Base-by-base conservation (phyloP, 1,139 yeast species). In the Geotrichum cucujoidarum region DNA sequence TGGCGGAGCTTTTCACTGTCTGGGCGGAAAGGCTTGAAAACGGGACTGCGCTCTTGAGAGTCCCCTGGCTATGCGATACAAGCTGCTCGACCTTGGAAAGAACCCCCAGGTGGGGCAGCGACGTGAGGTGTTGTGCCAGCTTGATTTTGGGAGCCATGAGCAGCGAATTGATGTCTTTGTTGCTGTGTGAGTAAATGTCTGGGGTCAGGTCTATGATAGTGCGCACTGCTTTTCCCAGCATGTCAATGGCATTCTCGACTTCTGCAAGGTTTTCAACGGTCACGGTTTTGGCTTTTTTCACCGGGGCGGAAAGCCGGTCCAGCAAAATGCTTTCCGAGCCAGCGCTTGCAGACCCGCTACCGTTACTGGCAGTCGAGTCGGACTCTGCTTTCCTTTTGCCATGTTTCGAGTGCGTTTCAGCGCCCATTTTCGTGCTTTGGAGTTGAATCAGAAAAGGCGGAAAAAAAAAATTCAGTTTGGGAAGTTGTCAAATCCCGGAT, bases 131-230 rank as follows among this genome's bases (percentile, higher is more conserved):
- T 16, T 47, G 49, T 1, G 49, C 49, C 17, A 47, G 40, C 34
- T 37, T 36, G 14, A 47, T 47, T 25, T 33, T 38, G 14, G 43
- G 46, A 13, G 43, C 37, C 14, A 36, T 21, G n/a, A 47, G n/a
- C 18, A 32, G 16, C 10, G 17, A n/a, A 16, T 47, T 43, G 14
- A 38, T 27, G 6, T 14, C 17, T 7, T 38, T 38, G 24, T 47
- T 36, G n/a, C 16, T 31, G 20, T 40, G 40, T 10, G 40, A 5
- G n/a, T 18, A 32, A 2, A 41, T 35, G 27, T 47, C 49, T 14
- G 49, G 49, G 10, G 49, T 41, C n/a, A 41, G 21, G 21, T 47
- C 43, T 21, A 36, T 30, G 17, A 47, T 47, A 14, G 40, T 47
- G 3, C 41, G 40, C 7, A 47, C 13, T 5, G 49, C 41, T 18